phyloP scores from a whole-genome alignment of 306 rosid genomes.

The Prunus mira region DNA sequence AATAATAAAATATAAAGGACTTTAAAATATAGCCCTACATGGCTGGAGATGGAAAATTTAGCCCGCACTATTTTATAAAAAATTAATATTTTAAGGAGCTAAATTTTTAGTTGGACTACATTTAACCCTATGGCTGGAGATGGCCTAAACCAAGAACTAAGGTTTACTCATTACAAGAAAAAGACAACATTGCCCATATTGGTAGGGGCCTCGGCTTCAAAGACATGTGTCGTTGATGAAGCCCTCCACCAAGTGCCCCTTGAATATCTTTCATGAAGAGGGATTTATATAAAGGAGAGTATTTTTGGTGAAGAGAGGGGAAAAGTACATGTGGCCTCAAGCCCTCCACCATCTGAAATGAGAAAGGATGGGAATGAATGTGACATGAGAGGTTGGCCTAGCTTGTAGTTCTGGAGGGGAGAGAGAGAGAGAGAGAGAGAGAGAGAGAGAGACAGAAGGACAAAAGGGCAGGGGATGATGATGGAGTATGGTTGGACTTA shows the following conservation, averaged over 20 bases:
- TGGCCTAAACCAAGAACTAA: no score
- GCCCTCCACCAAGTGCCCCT: neutral
- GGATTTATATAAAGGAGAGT: constrained; percentile 24
- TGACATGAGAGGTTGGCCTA: constrained; percentile 40
- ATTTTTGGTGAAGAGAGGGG: constrained; percentile 35
- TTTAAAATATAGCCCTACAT: no score
- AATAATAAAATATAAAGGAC: no score
- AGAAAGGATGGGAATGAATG: constrained; percentile 42
- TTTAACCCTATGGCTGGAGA: no score
- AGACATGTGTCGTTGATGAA: no score
- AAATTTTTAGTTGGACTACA: no score
- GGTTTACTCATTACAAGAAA: neutral
- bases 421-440: constrained; percentile 13
- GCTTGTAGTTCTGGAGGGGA: constrained; percentile 20
- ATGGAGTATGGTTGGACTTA: constrained; percentile 50
- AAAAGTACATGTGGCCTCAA: constrained; percentile 44
- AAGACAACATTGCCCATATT: constrained; percentile 4
- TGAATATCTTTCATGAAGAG: neutral
- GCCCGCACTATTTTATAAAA: no score
- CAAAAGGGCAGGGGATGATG: constrained; percentile 43
- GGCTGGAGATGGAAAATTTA: no score
- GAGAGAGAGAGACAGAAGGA: constrained; percentile 9
- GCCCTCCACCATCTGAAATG: constrained; percentile 39
- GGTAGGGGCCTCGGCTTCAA: neutral
- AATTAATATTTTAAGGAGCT: no score